Percentiles rank a stretch among this genome's conserved stretches.
Conservation (phyloP, 1,284 basidiomycete genomes). For the Ustilago vetiveriae region DNA sequence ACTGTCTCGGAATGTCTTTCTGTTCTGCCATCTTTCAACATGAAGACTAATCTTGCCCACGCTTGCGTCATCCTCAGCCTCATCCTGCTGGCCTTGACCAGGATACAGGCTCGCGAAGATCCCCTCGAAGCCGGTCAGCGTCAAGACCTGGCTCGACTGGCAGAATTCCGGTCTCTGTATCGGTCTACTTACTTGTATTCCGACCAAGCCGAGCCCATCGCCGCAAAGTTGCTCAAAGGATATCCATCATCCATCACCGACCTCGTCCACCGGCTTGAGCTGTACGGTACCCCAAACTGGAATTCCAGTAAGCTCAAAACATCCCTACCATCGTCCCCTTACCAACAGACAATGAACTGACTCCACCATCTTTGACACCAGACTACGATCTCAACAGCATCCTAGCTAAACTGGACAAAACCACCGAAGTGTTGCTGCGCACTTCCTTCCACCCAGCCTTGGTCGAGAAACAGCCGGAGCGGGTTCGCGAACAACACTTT, state of each 20-base stretch:
- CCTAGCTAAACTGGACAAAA: background rate
- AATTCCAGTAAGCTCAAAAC: background rate
- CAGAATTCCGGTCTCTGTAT: background rate
- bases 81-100: background rate
- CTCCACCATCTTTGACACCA: background rate
- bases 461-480: background rate
- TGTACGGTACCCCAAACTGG: background rate
- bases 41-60: background rate
- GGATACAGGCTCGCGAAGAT: background rate
- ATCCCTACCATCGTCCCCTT: background rate
- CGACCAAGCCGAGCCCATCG: background rate
- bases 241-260: conserved; percentile 2
- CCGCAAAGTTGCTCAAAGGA: background rate
- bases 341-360: background rate
- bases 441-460: conserved; percentile 6
- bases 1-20: too few relatives aligned
- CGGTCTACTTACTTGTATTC: background rate
- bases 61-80: background rate
- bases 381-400: background rate
- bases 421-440: background rate
- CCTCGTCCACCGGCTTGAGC: background rate
- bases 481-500: background rate
- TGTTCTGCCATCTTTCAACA: background rate
- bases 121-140: background rate
- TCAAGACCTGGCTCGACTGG: background rate